Conservation (phyloP, 768 basidiomycete genomes). For the Boletus huronensis region DNA sequence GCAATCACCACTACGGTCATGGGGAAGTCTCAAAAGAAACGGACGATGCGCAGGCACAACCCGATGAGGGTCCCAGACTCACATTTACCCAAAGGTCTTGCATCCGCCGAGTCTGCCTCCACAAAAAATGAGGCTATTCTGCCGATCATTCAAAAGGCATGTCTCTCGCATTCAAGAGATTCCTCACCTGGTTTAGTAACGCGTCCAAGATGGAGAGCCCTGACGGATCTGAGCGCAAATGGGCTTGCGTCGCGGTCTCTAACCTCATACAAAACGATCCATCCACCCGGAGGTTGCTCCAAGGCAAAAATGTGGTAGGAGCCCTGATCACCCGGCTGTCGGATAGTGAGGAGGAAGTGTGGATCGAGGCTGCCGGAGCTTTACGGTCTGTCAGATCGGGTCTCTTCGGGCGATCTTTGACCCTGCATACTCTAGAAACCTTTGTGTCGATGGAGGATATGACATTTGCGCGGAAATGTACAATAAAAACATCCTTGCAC, state of each 20-base stretch:
- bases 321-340: slow-evolving; percentile 82
- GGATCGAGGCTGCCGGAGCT: slow-evolving; percentile 82
- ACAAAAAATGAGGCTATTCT: slow-evolving; percentile 76
- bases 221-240: slow-evolving; percentile 80
- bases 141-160: slow-evolving; percentile 88
- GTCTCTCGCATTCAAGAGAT: slow-evolving; percentile 2
- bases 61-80: slow-evolving; percentile 92
- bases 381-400: slow-evolving; percentile 55
- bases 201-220: slow-evolving; percentile 62
- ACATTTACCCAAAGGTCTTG: slow-evolving; percentile 81
- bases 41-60: slow-evolving; percentile 82
- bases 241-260: slow-evolving; percentile 96
- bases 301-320: slow-evolving; percentile 88
- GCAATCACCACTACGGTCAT: slow-evolving; percentile 38
- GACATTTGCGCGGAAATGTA: slow-evolving; percentile 97
- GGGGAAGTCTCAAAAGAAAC: slow-evolving; percentile 94
- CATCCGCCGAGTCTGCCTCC: slow-evolving; percentile 66
- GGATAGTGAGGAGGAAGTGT: slow-evolving; percentile 90
- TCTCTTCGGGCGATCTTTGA: slow-evolving; percentile 7
- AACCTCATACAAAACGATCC: slow-evolving; percentile 95
- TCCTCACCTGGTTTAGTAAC: background rate
- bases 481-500: slow-evolving; percentile 88
- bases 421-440: slow-evolving; percentile 54
- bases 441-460: slow-evolving; percentile 93
- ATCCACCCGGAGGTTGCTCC: slow-evolving; percentile 82